phyloP scores from a whole-genome alignment of 306 rosid species.

The Vachellia pachyceras region DNA sequence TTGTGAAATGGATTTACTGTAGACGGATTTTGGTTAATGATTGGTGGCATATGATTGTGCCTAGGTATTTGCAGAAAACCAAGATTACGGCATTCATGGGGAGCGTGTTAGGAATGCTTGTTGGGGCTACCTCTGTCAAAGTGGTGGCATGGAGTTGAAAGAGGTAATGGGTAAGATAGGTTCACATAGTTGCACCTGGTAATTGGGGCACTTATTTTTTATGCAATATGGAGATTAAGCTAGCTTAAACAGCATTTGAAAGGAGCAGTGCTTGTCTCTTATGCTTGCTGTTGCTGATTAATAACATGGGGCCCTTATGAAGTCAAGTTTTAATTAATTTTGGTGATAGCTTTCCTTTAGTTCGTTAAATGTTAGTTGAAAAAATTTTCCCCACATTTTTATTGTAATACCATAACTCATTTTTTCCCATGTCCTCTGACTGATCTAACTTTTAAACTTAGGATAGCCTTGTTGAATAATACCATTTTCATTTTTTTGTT shows the following conservation, averaged over 20 bases:
- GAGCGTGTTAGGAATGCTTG: conserved; percentile 97
- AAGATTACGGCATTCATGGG: conserved; percentile 94
- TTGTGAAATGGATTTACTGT: conserved; percentile 30
- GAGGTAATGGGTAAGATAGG: conserved; percentile 64
- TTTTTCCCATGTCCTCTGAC: background rate
- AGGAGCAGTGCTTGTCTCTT: no score
- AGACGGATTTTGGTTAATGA: conserved; percentile 28
- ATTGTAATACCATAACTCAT: background rate
- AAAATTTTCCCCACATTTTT: background rate
- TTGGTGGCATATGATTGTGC: conserved; percentile 37
- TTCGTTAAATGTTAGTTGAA: background rate
- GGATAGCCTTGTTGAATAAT: background rate
- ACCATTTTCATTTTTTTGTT: background rate
- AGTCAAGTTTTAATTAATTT: background rate
- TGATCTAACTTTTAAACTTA: background rate
- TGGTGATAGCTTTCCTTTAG: background rate
- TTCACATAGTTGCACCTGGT: conserved; percentile 31
- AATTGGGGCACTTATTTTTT: conserved; percentile 32
- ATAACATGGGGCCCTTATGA: background rate
- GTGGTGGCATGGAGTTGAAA: conserved; percentile 96
- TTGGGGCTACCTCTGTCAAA: conserved; percentile 99
- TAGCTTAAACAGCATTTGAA: conserved; percentile 30
- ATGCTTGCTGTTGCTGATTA: conserved; percentile 9
- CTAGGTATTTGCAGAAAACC: conserved; percentile 95
- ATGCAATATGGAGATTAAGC: conserved; percentile 15